phyloP scores from a whole-genome alignment of 352 stramenopile species.

The Phytophthora cryptogea region DNA sequence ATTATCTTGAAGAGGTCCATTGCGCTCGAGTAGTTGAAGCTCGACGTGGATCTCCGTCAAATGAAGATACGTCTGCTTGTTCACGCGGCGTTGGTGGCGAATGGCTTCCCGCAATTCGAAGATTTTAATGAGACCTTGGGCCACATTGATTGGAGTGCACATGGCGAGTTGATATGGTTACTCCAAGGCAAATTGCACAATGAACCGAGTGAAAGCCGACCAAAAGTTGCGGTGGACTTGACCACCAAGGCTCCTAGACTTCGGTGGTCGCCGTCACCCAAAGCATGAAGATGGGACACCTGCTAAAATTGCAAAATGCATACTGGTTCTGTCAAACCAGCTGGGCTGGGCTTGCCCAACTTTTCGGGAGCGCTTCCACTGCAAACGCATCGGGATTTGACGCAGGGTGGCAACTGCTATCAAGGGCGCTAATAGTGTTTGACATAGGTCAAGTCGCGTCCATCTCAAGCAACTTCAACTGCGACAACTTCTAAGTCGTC shows the following conservation, averaged over 20 bases:
- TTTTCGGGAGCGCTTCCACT: neutral
- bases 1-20: conserved; percentile 18
- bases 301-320: neutral
- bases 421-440: neutral
- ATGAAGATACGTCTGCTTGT: conserved; percentile 27
- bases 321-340: conserved; percentile 1
- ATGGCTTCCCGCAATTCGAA: conserved; percentile 31
- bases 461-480: neutral
- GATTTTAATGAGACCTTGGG: conserved; percentile 25
- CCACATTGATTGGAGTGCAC: conserved; percentile 9
- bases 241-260: neutral
- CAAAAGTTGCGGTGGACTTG: neutral
- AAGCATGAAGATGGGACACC: neutral
- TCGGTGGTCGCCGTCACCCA: neutral
- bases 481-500: neutral
- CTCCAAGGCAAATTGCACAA: conserved; percentile 19
- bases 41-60: conserved; percentile 28
- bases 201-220: neutral
- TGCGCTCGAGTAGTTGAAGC: conserved; percentile 25
- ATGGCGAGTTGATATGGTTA: conserved; percentile 9
- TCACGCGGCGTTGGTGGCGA: conserved; percentile 28
- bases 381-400: conserved; percentile 1
- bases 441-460: neutral
- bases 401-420: neutral
- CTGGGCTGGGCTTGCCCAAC: neutral